Evolutionary conservation across 352 stramenopile genomes (phyloP).

Genomic region (Globisporangium radiosum): DNA sequence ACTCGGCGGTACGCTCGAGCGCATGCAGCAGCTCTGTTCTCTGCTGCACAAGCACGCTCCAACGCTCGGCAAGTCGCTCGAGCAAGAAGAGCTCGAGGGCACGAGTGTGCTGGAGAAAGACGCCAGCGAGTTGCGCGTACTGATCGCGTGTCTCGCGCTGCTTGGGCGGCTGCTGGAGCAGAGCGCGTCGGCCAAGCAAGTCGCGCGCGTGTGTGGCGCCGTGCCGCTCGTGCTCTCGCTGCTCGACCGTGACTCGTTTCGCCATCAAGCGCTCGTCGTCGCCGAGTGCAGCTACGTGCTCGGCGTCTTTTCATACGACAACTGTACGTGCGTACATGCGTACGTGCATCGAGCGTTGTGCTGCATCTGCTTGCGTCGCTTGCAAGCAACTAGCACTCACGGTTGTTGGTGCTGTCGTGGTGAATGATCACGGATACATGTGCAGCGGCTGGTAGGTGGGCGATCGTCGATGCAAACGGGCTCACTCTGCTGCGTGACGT

Average conservation of each 20-base stretch:
- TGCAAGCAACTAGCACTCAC: no score
- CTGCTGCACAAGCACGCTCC: slow-evolving; percentile 16
- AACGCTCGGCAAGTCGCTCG: slow-evolving; percentile 2
- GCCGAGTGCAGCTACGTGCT: slow-evolving; percentile 50
- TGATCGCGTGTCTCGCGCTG: slow-evolving; percentile 11
- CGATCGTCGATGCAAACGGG: slow-evolving; percentile 26
- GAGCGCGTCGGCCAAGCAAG: slow-evolving; percentile 31
- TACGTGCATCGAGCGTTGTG: background rate
- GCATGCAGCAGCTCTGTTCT: slow-evolving; percentile 21
- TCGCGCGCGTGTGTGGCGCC: slow-evolving; percentile 20
- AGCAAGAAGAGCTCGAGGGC: slow-evolving; percentile 10
- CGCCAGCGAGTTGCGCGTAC: slow-evolving; percentile 10
- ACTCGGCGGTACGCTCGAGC: slow-evolving; percentile 16
- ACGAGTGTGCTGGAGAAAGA: slow-evolving; percentile 6
- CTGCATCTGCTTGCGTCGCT: background rate
- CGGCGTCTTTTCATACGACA: slow-evolving; percentile 46
- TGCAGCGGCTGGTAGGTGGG: slow-evolving; percentile 27
- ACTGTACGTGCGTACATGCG: slow-evolving; percentile 37
- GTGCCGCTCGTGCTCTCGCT: slow-evolving; percentile 24
- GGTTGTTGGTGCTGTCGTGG: no score
- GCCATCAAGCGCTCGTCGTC: slow-evolving; percentile 22
- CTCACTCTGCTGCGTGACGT: slow-evolving; percentile 32
- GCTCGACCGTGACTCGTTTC: slow-evolving; percentile 22
- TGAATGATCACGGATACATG: background rate
- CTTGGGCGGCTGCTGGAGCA: slow-evolving; percentile 20